Evolutionary conservation across 345 rosid species (phyloP), one percentile per base, ranked within the genome.

Genomic region (Cardamine resedifolia): DNA sequence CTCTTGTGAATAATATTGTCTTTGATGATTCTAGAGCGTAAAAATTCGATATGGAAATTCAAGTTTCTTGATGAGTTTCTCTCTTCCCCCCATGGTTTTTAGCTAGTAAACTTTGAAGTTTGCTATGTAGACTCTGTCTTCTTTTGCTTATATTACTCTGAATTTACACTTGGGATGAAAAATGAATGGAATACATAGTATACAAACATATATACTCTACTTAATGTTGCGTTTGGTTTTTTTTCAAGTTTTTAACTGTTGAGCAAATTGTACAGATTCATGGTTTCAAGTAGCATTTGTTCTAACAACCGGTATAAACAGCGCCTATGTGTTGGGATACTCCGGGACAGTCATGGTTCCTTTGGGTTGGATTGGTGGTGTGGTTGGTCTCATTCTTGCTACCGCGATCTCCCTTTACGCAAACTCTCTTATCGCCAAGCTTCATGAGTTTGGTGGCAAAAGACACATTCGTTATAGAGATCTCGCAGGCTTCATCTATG

Each of bases 381-480:
- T 85, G 3, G 39, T 88, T 27, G 96, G 96, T 70, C 81, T 95
- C 60, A n/a, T 90, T 53, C 18, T 81, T 2, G 97, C 97, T 50
- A 84, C 96, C 9, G 77, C 64, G 5, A 59, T 95, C 31, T 95
- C 99, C 4, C 81, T 90, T 56, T 78, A 91, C 20, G 96, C 99
- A n/a, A 91, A 90, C 79, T 15, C 81, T 71, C 97, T 95, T 63
- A 57, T 95, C 48, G 97, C 96, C 36, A 84, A 85, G 77, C 93
- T 95, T 66, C 96, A 95, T 72, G 93, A 91, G 76, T 70, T 80
- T 70, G 96, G 89, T 34, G 97, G 96, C 4, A 95, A 71, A 84
- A 85, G 97, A 82, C 99, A 90, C 78, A 95, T 91, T 78, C 81
- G 99, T 77, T 91, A 91, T 78, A 87, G 96, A 82, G 97, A 95